Conservation (phyloP, 2,329 filamentous ascomycete species). For the Pyrenochaeta sp. region DNA sequence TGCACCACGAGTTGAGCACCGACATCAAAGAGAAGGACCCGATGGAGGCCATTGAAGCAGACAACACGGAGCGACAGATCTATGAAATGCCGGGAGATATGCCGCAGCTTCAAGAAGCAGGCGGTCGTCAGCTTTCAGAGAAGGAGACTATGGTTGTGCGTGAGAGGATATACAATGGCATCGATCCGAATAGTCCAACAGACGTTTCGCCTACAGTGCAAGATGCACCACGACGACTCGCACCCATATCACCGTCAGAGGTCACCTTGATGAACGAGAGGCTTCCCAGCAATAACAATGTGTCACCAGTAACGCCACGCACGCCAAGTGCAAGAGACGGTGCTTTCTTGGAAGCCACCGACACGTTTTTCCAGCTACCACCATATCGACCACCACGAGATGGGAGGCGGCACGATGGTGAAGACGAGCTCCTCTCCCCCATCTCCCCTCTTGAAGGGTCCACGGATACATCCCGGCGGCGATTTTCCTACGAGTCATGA, state of each 20-base stretch:
- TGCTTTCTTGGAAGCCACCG: conserved; percentile 39
- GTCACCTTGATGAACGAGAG: conserved; percentile 40
- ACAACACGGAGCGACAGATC: conserved; percentile 48
- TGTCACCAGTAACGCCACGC: conserved; percentile 44
- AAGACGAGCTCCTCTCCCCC: conserved; percentile 43
- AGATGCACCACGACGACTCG: conserved; percentile 31
- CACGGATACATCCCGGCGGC: conserved; percentile 38
- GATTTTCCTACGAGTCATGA: conserved; percentile 52
- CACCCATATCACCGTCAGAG: conserved; percentile 35
- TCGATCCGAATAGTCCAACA: conserved; percentile 41
- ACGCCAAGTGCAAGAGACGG: conserved; percentile 36
- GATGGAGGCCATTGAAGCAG: conserved; percentile 39
- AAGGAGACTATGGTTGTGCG: conserved; percentile 58
- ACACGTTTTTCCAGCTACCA: conserved; percentile 41
- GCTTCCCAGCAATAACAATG: conserved; percentile 20
- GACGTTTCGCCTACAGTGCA: conserved; percentile 25
- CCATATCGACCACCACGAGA: conserved; percentile 32
- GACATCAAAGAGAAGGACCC: conserved; percentile 26
- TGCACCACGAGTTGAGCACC: conserved; percentile 22
- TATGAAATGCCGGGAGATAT: conserved; percentile 65
- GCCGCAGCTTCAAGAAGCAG: conserved; percentile 61
- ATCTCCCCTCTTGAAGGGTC: conserved; percentile 46
- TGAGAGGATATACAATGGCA: conserved; percentile 57
- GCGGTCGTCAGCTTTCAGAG: conserved; percentile 56
- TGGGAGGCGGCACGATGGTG: conserved; percentile 22